Evolutionary conservation across 2,329 filamentous ascomycete genomes (phyloP), one percentile per base, ranked within the genome.

Genomic region (Curvularia sp.): DNA sequence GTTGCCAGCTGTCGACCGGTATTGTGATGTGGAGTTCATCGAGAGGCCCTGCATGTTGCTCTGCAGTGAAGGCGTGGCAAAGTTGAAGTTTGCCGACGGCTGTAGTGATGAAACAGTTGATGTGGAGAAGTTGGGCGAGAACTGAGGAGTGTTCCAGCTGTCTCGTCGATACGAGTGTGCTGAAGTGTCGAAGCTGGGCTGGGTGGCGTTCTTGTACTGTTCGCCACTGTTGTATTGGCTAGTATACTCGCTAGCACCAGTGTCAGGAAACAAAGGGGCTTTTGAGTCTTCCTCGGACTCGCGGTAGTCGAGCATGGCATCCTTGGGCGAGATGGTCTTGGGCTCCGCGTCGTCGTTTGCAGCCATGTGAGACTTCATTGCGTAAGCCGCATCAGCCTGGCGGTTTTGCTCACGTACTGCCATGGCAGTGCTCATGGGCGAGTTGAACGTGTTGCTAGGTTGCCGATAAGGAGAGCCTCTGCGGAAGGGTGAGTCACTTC

Each of bases 241-340:
- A 62, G 81, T 74, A 72, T 82, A 83, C 71, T 86, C 84, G 67
- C 79, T 79, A 46, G 81, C 75, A 42, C 86, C 82, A 54, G 85
- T 82, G 1, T 85, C 82, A 3, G 90, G 86, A 72, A 97, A 96
- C 20, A 97, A 80, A 12, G 91, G 88, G 68, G 90, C 87, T 58
- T 87, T 87, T 4, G 85, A 79, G 48, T 89, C 89, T 18, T 89
- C 88, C 2, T 93, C 90, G 0, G 82, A 78, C 39, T 95, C 92
- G 61, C 89, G 86, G 73, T 93, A 97, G 60, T 97, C 93, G 49
- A 97, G 80, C 59, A 96, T 79, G 1, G 93, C 91, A 70, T 98
- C 94, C 79, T 96, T 96, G 24, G 94, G 95, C 1, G 94, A 98
- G 47, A 99, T 97, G 0, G 94, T 97, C 77, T 92, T 91, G 1